phyloP scores from a whole-genome alignment of 345 rosid genomes.

The Arabis hirsuta region DNA sequence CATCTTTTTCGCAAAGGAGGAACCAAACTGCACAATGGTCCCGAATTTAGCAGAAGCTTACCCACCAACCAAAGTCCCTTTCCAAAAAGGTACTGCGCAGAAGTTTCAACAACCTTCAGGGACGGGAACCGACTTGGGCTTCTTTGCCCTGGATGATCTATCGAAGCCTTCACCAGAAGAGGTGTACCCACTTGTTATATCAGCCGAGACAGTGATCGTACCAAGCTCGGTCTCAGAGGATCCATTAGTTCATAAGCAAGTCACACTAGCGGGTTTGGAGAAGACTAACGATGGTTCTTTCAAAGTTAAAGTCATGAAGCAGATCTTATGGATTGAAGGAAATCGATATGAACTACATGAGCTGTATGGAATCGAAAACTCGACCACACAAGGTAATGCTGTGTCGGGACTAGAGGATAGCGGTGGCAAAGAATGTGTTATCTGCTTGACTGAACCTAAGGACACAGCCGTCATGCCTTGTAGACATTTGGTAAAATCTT shows the following conservation, averaged over 20 bases:
- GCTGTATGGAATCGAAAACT: slow-evolving; percentile 75
- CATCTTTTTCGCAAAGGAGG: slow-evolving; percentile 84
- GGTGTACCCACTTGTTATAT: slow-evolving; percentile 83
- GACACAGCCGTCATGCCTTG: slow-evolving; percentile 89
- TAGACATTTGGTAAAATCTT: slow-evolving; percentile 77
- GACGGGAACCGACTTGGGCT: slow-evolving; percentile 82
- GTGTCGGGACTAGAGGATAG: slow-evolving; percentile 58
- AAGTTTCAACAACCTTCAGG: slow-evolving; percentile 80
- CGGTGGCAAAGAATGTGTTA: slow-evolving; percentile 85
- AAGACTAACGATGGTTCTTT: slow-evolving; percentile 56
- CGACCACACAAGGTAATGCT: slow-evolving; percentile 39
- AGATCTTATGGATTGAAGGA: slow-evolving; percentile 84
- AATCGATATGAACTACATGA: slow-evolving; percentile 78
- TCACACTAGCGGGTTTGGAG: slow-evolving; percentile 76
- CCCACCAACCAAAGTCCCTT: slow-evolving; percentile 62
- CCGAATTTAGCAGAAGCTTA: slow-evolving; percentile 71
- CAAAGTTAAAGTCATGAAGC: slow-evolving; percentile 71
- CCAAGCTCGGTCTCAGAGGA: slow-evolving; percentile 44
- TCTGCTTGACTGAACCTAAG: slow-evolving; percentile 93
- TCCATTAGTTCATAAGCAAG: slow-evolving; percentile 62
- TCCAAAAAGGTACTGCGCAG: slow-evolving; percentile 72
- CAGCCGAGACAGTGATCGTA: slow-evolving; percentile 60
- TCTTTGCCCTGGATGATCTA: slow-evolving; percentile 78
- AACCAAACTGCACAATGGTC: slow-evolving; percentile 64
- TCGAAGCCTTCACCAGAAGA: slow-evolving; percentile 75